Evolutionary conservation across 192 early-diverging fungal genomes (phyloP), one percentile per base, ranked within the genome.

Genomic region (Mortierella alpina): DNA sequence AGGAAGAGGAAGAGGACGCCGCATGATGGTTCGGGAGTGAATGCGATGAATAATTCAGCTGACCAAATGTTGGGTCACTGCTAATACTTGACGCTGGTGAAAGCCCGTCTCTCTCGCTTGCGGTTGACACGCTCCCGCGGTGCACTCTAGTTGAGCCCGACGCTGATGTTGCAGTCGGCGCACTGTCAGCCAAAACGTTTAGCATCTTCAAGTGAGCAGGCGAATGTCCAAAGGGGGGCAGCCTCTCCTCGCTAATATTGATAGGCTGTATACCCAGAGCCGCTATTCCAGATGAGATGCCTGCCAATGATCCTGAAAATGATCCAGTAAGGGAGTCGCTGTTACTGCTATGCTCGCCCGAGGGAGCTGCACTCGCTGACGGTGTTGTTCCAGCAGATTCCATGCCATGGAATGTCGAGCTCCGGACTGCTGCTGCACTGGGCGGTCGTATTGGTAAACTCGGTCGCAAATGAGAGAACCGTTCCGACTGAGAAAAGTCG

Each of bases 361-460:
- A 31, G 3, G 31, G 31, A 31, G 31, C 31, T 31, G 31, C 31
- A 31, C 31, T 31, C 31, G 31, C 3, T 31, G 31, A 31, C 31
- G 31, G 31, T 3, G 31, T 31, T 31, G 31, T 31, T 31, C 31
- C 31, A 31, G 31, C 31, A 31, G 70, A 70, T 13, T 80, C 77
- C 10, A 72, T n/a, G 20, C 77, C 77, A 68, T 80, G 77, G 51
- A 80, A 80, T n/a, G 77, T 80, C 1, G 77, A 80, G 42, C 77
- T 80, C 47, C 77, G 57, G 4, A 80, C 68, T 12, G 77, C 60
- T 15, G 77, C 66, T 22, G 77, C 70, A 59, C 77, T 80, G 4
- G 77, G 77, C 22, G 77, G 77, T 54, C 77, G 57, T 53, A 80
- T 62, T 1, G 77, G 77, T 20, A 80, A 49, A 11, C 55, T 63